phyloP scores from a whole-genome alignment of 768 basidiomycete species.

The Kwoniella europaea region DNA sequence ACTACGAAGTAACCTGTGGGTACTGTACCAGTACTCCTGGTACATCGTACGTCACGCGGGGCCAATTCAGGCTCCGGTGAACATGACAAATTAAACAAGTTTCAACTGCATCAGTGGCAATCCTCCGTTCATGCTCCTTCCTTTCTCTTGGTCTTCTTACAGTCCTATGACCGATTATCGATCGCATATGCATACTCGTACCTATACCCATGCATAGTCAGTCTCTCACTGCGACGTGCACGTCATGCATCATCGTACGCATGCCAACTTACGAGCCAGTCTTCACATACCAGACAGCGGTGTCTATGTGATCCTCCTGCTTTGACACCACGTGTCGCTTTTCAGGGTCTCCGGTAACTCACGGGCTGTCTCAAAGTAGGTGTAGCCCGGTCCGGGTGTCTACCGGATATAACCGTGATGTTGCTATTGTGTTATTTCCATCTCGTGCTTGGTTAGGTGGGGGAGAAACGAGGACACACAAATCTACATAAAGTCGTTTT shows the following conservation, averaged over 20 bases:
- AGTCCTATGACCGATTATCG: too few species aligned
- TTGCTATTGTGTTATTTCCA: not conserved
- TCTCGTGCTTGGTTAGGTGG: not conserved
- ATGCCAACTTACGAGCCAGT: not conserved
- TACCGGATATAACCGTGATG: slow-evolving; percentile 8
- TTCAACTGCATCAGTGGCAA: not conserved
- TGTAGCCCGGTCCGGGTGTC: not conserved
- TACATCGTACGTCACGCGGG: not conserved
- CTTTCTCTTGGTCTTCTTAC: not conserved
- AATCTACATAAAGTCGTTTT: not conserved
- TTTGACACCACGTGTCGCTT: not conserved
- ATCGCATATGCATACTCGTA: too few species aligned
- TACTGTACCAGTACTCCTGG: not conserved
- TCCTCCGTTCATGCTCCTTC: not conserved
- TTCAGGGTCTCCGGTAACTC: not conserved
- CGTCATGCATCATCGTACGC: not conserved
- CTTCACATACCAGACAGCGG: too few species aligned
- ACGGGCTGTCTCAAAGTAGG: not conserved
- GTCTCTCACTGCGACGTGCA: not conserved
- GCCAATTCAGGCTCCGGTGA: not conserved
- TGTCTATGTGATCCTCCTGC: too few species aligned
- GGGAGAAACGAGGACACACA: not conserved
- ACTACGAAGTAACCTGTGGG: too few species aligned
- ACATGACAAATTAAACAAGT: not conserved
- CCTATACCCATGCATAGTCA: too few species aligned